Conservation (phyloP, 371 early-diverging fungal species). For the Apophysomyces trapeziformis region DNA sequence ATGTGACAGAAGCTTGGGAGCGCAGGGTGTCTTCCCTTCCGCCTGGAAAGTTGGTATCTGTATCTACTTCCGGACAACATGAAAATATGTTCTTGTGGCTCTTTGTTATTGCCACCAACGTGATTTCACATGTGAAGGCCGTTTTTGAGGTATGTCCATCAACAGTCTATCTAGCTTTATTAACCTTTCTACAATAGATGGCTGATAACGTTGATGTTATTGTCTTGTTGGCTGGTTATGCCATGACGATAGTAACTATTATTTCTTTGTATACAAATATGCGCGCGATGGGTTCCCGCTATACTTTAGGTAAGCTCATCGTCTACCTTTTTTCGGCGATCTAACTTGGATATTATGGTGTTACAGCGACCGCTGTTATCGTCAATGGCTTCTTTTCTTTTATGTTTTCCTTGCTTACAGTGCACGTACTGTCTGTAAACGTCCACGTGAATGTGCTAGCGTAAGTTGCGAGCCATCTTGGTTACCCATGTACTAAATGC, state of each 20-base stretch:
- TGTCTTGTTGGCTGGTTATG: conserved; percentile 75
- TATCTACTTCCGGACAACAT: conserved; percentile 17
- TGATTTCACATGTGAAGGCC: conserved; percentile 58
- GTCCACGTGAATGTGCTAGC: conserved; percentile 67
- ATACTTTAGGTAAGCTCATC: conserved; percentile 64
- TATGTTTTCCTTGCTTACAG: conserved; percentile 67
- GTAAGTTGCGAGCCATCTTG: conserved; percentile 22
- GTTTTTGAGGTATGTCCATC: conserved; percentile 54
- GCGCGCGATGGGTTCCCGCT: conserved; percentile 81
- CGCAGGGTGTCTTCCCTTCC: conserved; percentile 51
- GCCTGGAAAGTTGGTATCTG: conserved; percentile 34
- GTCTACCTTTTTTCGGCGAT: conserved; percentile 1
- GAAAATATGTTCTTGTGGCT: conserved; percentile 49
- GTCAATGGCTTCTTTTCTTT: conserved; percentile 75
- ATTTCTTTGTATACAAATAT: conserved; percentile 79
- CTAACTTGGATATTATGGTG: not conserved
- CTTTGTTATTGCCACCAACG: conserved; percentile 53
- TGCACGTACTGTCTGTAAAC: conserved; percentile 61
- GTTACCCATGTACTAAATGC: not conserved
- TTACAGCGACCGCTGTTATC: conserved; percentile 53
- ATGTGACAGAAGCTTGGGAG: conserved; percentile 53
- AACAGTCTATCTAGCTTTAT: not conserved
- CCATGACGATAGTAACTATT: conserved; percentile 81
- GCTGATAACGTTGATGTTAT: conserved; percentile 75
- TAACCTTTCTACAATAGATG: conserved; percentile 16